Evolutionary conservation across 768 basidiomycete species (phyloP).

Genomic region (Trametes sanguinea): DNA sequence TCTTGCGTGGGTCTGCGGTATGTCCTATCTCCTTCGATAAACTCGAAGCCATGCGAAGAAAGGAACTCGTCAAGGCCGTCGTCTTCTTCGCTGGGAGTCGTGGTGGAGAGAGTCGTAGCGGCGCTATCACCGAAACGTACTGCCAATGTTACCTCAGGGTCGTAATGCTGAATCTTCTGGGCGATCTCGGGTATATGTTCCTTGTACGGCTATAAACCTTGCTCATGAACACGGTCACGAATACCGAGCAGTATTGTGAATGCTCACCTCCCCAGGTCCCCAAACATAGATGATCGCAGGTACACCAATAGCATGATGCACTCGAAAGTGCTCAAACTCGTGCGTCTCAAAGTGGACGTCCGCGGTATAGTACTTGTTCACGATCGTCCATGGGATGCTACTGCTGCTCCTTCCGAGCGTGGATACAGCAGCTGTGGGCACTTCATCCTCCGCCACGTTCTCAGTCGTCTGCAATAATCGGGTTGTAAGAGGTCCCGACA

Average conservation of each 20-base stretch:
- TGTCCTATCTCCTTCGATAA: slow-evolving; percentile 55
- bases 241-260: slow-evolving; percentile 1
- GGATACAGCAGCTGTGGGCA: not conserved
- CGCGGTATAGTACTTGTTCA: slow-evolving; percentile 82
- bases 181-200: slow-evolving; percentile 55
- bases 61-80: slow-evolving; percentile 66
- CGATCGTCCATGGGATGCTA: slow-evolving; percentile 69
- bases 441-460: not conserved
- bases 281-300: slow-evolving; percentile 80
- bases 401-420: slow-evolving; percentile 7
- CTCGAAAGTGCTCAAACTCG: slow-evolving; percentile 45
- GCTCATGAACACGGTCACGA: not conserved
- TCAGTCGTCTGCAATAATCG: not conserved
- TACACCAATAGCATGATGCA: slow-evolving; percentile 45
- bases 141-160: slow-evolving; percentile 73
- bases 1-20: slow-evolving; percentile 24
- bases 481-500: slow-evolving; percentile 14
- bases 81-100: slow-evolving; percentile 40
- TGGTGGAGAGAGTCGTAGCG: slow-evolving; percentile 7
- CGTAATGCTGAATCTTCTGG: slow-evolving; percentile 48
- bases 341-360: slow-evolving; percentile 66
- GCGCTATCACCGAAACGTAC: slow-evolving; percentile 48
- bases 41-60: slow-evolving; percentile 75
- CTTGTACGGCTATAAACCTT: slow-evolving; percentile 50
- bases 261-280: slow-evolving; percentile 62